A percentile compares a stretch with the other conserved stretches of the same genome.
These are phyloP conservation scores for Musa troglodytarum DNA, from an alignment of 176 grass and related monocot species.

Conservation along the genomic window DNA sequence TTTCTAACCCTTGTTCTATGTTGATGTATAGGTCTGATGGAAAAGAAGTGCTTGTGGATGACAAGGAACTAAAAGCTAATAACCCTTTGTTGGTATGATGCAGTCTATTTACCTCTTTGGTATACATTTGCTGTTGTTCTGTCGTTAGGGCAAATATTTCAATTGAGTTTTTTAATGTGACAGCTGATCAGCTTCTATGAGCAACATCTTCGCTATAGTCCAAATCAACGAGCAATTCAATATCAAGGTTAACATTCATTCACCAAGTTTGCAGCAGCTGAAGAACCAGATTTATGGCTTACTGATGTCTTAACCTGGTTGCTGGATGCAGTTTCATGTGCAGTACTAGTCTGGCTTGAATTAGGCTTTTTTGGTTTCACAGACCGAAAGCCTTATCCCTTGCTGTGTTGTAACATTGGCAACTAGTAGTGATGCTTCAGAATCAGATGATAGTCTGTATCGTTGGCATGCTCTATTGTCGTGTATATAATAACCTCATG, in stretches of 20 bases:
- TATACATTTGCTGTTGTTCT: conserved; percentile 11
- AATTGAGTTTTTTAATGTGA: conserved; percentile 25
- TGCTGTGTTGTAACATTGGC: conserved; percentile 3
- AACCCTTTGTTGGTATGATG: conserved; percentile 75
- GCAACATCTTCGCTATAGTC: conserved; percentile 68
- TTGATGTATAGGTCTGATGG: conserved; percentile 60
- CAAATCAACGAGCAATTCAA: conserved; percentile 36
- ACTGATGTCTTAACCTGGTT: background rate
- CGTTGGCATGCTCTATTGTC: background rate
- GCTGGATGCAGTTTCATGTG: background rate
- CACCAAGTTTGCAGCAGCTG: background rate
- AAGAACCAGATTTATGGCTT: background rate
- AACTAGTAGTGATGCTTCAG: background rate
- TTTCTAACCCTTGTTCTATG: background rate
- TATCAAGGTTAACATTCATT: background rate
- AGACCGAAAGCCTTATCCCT: background rate
- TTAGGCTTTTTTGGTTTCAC: background rate
- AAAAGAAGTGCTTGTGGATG: conserved; percentile 52
- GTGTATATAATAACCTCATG: conserved; percentile 1
- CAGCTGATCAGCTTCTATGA: conserved; percentile 96
- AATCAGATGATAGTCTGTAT: background rate
- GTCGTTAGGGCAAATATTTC: conserved; percentile 7
- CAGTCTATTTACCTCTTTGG: background rate
- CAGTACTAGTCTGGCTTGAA: background rate
- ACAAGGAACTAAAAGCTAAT: conserved; percentile 68